Evolutionary conservation across 257 asterid species (phyloP).

Genomic region (Nicotiana tabacum): DNA sequence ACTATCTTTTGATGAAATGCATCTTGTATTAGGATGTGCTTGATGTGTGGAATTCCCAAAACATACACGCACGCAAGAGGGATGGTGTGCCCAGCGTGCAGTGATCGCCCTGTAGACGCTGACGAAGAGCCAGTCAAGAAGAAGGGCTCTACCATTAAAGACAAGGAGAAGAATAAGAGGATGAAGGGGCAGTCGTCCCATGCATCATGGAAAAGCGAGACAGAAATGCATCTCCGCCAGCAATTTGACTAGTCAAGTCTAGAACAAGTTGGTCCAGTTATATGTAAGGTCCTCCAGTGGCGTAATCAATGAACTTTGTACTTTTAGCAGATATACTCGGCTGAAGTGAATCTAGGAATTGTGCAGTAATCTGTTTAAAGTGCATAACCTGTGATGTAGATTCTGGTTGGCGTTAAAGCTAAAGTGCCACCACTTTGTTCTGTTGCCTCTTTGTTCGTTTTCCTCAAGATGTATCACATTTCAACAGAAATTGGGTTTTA

Average conservation of each 20-base stretch:
- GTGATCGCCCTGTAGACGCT: conserved; percentile 55
- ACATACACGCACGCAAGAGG: conserved; percentile 63
- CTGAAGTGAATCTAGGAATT: neutral
- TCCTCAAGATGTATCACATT: neutral
- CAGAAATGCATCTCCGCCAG: conserved; percentile 97
- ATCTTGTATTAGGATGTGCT: conserved; percentile 61
- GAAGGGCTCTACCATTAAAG: conserved; percentile 70
- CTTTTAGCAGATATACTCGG: neutral
- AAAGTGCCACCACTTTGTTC: neutral
- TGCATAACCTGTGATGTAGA: neutral
- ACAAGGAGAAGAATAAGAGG: conserved; percentile 88
- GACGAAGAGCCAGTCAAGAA: conserved; percentile 55
- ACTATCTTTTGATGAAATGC: neutral
- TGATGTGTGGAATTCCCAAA: conserved; percentile 79
- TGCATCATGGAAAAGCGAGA: conserved; percentile 95
- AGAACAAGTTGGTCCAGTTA: neutral
- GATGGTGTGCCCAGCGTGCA: conserved; percentile 76
- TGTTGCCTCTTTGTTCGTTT: neutral
- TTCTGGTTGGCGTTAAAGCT: neutral
- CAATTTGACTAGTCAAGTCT: conserved; percentile 67
- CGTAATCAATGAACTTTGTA: neutral
- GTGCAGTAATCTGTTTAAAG: neutral
- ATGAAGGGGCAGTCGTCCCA: conserved; percentile 98
- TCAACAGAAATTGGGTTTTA: neutral
- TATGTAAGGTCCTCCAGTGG: neutral